These are phyloP conservation scores for Keithomyces neogunnii DNA, from an alignment of 2,329 filamentous ascomycete genomes.

Conservation along the genomic window DNA sequence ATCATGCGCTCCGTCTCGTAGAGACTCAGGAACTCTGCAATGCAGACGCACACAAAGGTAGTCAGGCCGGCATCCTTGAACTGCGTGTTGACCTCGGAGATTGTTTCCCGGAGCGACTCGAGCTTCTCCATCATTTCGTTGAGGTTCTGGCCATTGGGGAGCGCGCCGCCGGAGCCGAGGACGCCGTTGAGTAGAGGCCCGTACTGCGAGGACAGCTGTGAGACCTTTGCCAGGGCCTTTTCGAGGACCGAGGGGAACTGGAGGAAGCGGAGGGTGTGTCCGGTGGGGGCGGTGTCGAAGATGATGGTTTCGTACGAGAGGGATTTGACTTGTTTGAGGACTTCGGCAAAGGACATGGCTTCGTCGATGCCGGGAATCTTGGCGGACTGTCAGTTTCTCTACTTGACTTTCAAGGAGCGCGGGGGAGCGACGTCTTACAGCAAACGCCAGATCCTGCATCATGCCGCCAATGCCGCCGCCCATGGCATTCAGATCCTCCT, in stretches of 20 bases:
- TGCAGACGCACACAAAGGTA: conserved; percentile 97
- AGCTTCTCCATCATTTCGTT: conserved; percentile 91
- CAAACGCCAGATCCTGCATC: conserved; percentile 98
- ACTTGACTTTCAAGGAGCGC: neutral
- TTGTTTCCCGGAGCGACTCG: conserved; percentile 86
- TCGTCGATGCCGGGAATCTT: conserved; percentile 98
- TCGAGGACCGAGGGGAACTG: conserved; percentile 98
- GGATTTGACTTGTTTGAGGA: conserved; percentile 97
- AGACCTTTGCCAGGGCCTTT: conserved; percentile 96
- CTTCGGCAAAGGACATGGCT: conserved; percentile 99
- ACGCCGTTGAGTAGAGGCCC: conserved; percentile 93
- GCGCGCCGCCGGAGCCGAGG: conserved; percentile 63
- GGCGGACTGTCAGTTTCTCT: too few relatives aligned
- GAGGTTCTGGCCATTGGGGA: conserved; percentile 89
- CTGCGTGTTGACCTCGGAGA: conserved; percentile 90
- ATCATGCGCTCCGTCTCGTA: conserved; percentile 99
- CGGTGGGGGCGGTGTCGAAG: conserved; percentile 96
- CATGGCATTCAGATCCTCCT: conserved; percentile 60
- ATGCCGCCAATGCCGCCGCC: conserved; percentile 75
- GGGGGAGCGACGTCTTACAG: conserved; percentile 44
- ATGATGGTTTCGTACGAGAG: conserved; percentile 98
- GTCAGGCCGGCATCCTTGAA: conserved; percentile 96
- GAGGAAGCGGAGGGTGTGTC: conserved; percentile 95
- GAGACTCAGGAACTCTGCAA: conserved; percentile 90
- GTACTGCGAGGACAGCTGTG: conserved; percentile 87